phyloP scores from a whole-genome alignment of 2,329 filamentous ascomycete species.

The Xylaria sp. region DNA sequence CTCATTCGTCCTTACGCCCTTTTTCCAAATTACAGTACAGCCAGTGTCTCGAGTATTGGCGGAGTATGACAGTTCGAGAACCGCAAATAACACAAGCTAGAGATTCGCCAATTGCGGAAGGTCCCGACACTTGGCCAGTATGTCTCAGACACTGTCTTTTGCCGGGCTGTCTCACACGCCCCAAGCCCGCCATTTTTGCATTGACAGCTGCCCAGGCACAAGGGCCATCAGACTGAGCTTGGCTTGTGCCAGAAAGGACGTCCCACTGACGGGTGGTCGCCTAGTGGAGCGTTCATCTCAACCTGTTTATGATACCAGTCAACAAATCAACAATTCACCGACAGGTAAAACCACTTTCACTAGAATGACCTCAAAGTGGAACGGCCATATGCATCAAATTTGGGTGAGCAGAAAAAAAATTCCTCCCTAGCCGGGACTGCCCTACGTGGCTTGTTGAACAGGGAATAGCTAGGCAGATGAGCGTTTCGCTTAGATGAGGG shows the following conservation, averaged over 20 bases:
- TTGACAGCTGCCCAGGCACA: conserved; percentile 44
- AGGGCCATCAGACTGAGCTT: conserved; percentile 26
- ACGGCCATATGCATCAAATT: conserved; percentile 23
- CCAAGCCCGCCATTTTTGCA: conserved; percentile 39
- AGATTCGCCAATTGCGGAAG: conserved; percentile 46
- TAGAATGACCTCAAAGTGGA: conserved; percentile 25
- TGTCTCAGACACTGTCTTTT: conserved; percentile 37
- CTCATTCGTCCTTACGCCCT: conserved; percentile 36
- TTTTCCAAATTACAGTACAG: conserved; percentile 36
- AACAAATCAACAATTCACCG: conserved; percentile 17
- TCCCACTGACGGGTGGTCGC: conserved; percentile 22
- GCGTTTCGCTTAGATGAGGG: conserved; percentile 37
- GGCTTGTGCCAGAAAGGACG: conserved; percentile 14
- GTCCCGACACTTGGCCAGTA: conserved; percentile 40
- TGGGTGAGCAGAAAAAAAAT: conserved; percentile 24
- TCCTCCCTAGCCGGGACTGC: conserved; percentile 30
- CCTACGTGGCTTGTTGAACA: conserved; percentile 41
- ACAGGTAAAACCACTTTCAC: conserved; percentile 29
- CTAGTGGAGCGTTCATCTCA: conserved; percentile 11
- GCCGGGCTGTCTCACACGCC: conserved; percentile 39
- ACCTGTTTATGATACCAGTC: conserved; percentile 28
- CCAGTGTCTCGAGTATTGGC: conserved; percentile 38
- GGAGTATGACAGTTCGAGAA: conserved; percentile 21
- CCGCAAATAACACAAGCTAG: conserved; percentile 35
- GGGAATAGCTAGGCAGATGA: conserved; percentile 31